Base-by-base conservation (phyloP, 441 rosid genomes). In the Gossypium gossypioides region DNA sequence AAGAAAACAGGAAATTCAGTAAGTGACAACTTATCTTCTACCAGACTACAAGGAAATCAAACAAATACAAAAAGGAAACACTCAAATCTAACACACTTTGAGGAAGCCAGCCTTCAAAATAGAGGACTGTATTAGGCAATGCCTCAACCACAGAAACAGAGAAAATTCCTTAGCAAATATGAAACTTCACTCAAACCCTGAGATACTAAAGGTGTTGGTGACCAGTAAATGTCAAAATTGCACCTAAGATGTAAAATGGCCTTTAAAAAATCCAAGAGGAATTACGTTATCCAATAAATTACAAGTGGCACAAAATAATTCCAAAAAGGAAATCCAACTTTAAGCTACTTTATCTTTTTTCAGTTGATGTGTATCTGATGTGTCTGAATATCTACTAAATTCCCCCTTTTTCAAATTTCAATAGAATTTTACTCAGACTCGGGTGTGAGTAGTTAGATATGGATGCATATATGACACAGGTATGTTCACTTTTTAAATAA, bases 1-100 rank as follows among this genome's bases (percentile, higher is more conserved):
- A 76, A 83, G 72, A 82, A 81, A 61, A 69, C 72, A 64, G 62
- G 13, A 75, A 67, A 72, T 69, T 69, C 21, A 75, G 72, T 61
- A 19, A 54, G 65, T 42, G 48, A 65, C 61, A 54, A 61, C 61
- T 44, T n/a, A 56, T 15, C 59, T 46, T 50, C 16, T 15, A 15
- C 25, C 46, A 15, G 22, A 65, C 55, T 22, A 32, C 10, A 51
- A 66, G 40, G 59, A 68, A 51, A 48, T 55, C 55, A 70, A 70
- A 69, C 60, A 56, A 24, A 67, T 15, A 40, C 22, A 48, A 58
- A 71, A n/a, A 13, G 3, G 51, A 15, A 60, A 46, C 56, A 69
- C 21, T 18, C 29, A 34, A 55, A 69, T 68, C 32, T 52, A 51
- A 52, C 48, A 18, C 8, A 34, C 6, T 69, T 37, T 29, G 16